Base-by-base conservation (phyloP, 2,329 filamentous ascomycete genomes). In the Arthrobotrys sphaeroides region DNA sequence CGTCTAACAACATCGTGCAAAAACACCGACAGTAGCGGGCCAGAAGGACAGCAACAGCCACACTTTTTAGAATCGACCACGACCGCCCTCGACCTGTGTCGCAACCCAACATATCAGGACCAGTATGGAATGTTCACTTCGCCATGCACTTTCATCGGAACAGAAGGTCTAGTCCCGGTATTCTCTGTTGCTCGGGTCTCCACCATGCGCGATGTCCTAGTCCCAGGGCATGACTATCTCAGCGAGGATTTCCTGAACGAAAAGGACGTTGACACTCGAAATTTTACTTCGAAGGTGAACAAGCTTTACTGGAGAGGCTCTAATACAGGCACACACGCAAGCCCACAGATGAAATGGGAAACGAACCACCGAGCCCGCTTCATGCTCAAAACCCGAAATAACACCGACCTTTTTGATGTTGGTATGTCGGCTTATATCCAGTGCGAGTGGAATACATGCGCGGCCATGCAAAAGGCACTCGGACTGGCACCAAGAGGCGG, bases 231-330 rank as follows among this genome's bases (percentile, higher is more conserved):
- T 26, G 55, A 60, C 13, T 60, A 60, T 28, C 55, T 26, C 36
- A 2, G 6, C 13, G 31, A 40, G 18, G 10, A 22, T 10, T 60
- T 60, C 18, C 13, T 60, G 7, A 43, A 16, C 55, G 24, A 60
- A 28, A 28, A 28, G 13, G 55, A 40, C 13, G 36, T 38, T 20
- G 55, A 60, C 36, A 9, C 20, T 31, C 36, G 7, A 16, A 60
- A 40, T 12, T 60, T 60, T 60, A 40, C 20, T 18, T 42, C 36
- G 20, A 60, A 60, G 13, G 55, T 24, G n/a, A 42, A 60, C 55
- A 60, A 60, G 20, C 36, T 60, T 16, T 60, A 60, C 38, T 60
- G 55, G 55, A 60, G 36, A 43, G 55, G 55, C 33, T 60, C 55
- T 13, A 40, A 40, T 28, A 60, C 55, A n/a, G 55, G 55, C 20